Base-by-base conservation (phyloP, 78 protist genomes). In the Parvularia atlantis region DNA sequence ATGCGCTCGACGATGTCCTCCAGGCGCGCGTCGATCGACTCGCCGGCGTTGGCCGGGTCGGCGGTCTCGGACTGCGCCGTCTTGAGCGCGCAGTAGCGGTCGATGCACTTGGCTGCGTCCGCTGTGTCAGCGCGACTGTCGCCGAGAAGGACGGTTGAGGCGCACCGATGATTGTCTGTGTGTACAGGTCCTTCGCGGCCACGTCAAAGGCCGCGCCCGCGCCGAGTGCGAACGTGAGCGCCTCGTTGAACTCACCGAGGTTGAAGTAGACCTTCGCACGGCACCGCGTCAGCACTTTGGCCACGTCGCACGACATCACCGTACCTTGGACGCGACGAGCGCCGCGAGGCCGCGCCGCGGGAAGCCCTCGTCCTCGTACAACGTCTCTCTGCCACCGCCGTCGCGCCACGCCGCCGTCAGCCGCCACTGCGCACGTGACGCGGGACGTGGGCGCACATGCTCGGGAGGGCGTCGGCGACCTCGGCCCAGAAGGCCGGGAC, bases 161-260 rank as follows among this genome's bases (percentile, higher is more conserved):
- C 39, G 75, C 41, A 37, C 88, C 59, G 20, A 91, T 44, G 7
- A 41, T 4, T 41, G 46, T 41, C 46, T 4, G 46, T 62, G 53
- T 41, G 46, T 41, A 41, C 19, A 4, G 19, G 9, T 41, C 46
- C 46, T 66, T 65, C n/a, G 57, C 53, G n/a, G 63, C 36, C 36
- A 91, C 79, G 69, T 88, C 83, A 59, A 96, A 91, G 28, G 75
- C 44, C 16, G 52, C 24, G 24, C 93, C 98, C 20, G 99, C 91
- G 31, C 71, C 66, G 26, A 96, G 81, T 3, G 99, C 96, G 54
- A 44, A 89, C 7, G 3, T 5, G 73, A 94, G 71, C 5, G 98
- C 72, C 30, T 91, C 91, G 24, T 35, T 53, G 37, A 66, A 77
- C 66, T 76, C 90, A 28, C 85, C 89, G 16, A 96, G 82, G 81